phyloP scores from a whole-genome alignment of 352 stramenopile species.

The Plasmopara viticola region DNA sequence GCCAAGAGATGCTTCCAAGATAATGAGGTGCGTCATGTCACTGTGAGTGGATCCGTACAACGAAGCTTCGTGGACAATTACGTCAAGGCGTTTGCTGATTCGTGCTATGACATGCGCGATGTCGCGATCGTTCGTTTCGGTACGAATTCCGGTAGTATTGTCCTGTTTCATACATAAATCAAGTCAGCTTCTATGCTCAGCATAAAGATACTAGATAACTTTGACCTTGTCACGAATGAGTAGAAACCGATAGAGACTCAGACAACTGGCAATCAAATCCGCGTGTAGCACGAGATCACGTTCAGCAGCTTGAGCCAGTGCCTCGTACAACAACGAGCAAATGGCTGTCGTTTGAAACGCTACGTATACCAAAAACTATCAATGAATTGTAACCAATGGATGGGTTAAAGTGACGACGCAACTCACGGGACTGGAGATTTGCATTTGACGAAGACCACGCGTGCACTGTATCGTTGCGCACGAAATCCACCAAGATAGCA shows the following conservation, averaged over 20 bases:
- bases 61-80: constrained; percentile 24
- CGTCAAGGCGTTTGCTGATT: constrained; percentile 27
- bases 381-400: constrained; percentile 5
- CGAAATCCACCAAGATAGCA: constrained; percentile 55
- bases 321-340: constrained; percentile 24
- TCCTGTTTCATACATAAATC: constrained; percentile 15
- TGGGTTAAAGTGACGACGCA: background rate
- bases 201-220: too few species aligned
- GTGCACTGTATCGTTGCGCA: constrained; percentile 39
- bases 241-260: constrained; percentile 61
- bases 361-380: constrained; percentile 2
- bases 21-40: constrained; percentile 30
- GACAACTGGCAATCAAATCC: constrained; percentile 57
- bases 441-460: constrained; percentile 28
- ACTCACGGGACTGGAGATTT: constrained; percentile 26
- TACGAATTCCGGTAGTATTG: constrained; percentile 30
- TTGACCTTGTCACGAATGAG: constrained; percentile 56
- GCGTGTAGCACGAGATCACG: constrained; percentile 53
- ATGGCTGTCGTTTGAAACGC: constrained; percentile 27
- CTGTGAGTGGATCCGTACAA: constrained; percentile 6
- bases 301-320: constrained; percentile 39
- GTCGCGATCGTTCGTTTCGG: constrained; percentile 2
- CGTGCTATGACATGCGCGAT: constrained; percentile 19
- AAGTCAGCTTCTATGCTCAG: background rate
- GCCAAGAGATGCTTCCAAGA: constrained; percentile 39